These are phyloP conservation scores for Arabidopsis hybrid DNA, from an alignment of 441 rosid species.

Conservation along the genomic window DNA sequence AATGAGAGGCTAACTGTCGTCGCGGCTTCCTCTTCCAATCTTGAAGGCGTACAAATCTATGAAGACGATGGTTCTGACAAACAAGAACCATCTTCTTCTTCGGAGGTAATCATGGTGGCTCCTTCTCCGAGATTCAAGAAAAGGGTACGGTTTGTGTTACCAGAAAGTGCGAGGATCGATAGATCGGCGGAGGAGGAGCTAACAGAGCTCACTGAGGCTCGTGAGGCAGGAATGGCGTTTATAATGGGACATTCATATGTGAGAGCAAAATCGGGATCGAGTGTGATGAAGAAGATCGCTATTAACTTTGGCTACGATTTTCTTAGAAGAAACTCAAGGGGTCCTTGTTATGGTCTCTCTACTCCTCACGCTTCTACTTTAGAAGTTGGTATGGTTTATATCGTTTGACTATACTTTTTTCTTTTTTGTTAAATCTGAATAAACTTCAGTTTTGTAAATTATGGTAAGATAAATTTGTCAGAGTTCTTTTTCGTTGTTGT, in stretches of 20 bases:
- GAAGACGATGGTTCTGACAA: conserved; percentile 51
- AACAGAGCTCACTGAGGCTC: conserved; percentile 78
- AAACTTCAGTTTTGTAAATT: conserved; percentile 34
- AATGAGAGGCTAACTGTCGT: conserved; percentile 71
- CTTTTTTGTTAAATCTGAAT: conserved; percentile 26
- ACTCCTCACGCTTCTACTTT: conserved; percentile 85
- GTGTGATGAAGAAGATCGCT: conserved; percentile 66
- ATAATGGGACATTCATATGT: conserved; percentile 87
- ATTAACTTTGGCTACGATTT: conserved; percentile 88
- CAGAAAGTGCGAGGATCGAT: conserved; percentile 66
- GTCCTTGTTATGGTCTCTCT: conserved; percentile 67
- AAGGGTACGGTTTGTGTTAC: conserved; percentile 76
- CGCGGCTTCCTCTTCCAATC: conserved; percentile 68
- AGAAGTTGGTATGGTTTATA: conserved; percentile 89
- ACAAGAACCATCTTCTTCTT: conserved; percentile 29
- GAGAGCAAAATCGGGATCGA: conserved; percentile 80
- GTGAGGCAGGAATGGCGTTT: conserved; percentile 89
- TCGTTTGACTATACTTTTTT: conserved; percentile 53
- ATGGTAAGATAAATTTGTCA: conserved; percentile 1
- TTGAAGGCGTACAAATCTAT: conserved; percentile 56
- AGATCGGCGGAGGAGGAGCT: conserved; percentile 61
- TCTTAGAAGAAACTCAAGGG: conserved; percentile 79
- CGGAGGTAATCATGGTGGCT: conserved; percentile 36
- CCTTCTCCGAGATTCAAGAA: conserved; percentile 54
- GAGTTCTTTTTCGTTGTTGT: not conserved